Conservation (phyloP, 108 stramenopile species). For the Aurantiochytrium sp. region DNA sequence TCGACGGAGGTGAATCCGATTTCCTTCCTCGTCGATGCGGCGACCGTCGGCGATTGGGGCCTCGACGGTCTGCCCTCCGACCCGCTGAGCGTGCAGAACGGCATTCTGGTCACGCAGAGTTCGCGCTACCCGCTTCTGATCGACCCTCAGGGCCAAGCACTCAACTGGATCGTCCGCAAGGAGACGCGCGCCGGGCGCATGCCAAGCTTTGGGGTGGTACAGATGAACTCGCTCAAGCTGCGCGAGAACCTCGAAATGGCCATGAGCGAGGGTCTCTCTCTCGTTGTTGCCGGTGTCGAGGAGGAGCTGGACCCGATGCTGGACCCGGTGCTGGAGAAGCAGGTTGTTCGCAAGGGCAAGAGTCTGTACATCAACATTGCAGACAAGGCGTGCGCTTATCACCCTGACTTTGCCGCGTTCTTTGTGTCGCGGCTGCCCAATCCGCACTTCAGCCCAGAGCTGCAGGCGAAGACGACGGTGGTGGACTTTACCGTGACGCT, state of each 20-base stretch:
- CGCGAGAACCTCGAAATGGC: constrained; percentile 79
- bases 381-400: constrained; percentile 81
- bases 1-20: constrained; percentile 72
- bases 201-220: constrained; percentile 53
- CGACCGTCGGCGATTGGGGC: constrained; percentile 82
- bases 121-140: constrained; percentile 76
- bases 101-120: constrained; percentile 80
- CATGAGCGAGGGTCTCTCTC: constrained; percentile 75
- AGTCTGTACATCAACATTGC: constrained; percentile 69
- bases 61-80: constrained; percentile 79
- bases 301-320: constrained; percentile 85
- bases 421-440: constrained; percentile 84
- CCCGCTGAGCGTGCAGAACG: constrained; percentile 81
- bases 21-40: constrained; percentile 74
- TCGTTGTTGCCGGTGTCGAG: constrained; percentile 79
- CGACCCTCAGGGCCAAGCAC: constrained; percentile 84
- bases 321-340: constrained; percentile 82
- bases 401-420: constrained; percentile 73
- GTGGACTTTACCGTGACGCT: constrained; percentile 88
- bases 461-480: constrained; percentile 85
- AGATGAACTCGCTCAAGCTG: constrained; percentile 68
- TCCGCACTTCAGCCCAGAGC: constrained; percentile 79
- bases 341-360: constrained; percentile 73
- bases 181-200: constrained; percentile 61
- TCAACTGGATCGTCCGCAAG: constrained; percentile 76